Percentiles rank a stretch among this genome's conserved stretches.
These are phyloP conservation scores for Exserohilum rostratum DNA, from an alignment of 2,329 filamentous ascomycete genomes.

Conservation along the genomic window DNA sequence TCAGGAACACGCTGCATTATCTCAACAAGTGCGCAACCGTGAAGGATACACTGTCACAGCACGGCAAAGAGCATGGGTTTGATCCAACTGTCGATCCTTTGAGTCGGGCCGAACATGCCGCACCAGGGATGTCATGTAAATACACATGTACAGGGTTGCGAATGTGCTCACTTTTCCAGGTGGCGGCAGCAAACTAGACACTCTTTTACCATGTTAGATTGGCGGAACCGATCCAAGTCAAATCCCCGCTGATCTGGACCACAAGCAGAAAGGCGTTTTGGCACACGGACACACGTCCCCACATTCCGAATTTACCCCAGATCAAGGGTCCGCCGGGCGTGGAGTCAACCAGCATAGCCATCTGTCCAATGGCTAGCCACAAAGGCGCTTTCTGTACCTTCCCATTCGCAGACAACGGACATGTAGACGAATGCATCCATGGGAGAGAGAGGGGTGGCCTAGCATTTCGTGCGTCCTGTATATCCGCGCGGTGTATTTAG, in stretches of 20 bases:
- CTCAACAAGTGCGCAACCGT: too few relatives aligned
- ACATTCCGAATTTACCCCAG: conserved; percentile 3
- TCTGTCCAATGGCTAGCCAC: neutral
- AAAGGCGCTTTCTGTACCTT: too few relatives aligned
- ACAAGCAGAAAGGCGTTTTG: neutral
- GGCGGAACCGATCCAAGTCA: neutral
- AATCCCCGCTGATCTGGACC: neutral
- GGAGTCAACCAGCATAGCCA: neutral
- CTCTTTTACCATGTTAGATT: neutral
- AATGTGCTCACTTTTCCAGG: neutral
- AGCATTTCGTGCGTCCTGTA: neutral
- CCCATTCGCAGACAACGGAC: too few relatives aligned
- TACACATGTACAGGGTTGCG: neutral
- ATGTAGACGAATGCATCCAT: too few relatives aligned
- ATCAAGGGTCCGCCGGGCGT: neutral
- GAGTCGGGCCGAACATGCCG: neutral
- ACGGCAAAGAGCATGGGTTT: neutral
- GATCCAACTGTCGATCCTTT: neutral
- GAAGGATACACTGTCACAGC: neutral
- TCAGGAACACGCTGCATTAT: too few relatives aligned
- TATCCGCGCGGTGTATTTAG: conserved; percentile 4
- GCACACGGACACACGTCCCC: neutral
- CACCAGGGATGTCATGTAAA: too few relatives aligned
- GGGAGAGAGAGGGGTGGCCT: neutral
- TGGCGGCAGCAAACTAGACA: neutral